Conservation (phyloP, 2,329 filamentous ascomycete genomes). For the Chaetothyriales sp. region DNA sequence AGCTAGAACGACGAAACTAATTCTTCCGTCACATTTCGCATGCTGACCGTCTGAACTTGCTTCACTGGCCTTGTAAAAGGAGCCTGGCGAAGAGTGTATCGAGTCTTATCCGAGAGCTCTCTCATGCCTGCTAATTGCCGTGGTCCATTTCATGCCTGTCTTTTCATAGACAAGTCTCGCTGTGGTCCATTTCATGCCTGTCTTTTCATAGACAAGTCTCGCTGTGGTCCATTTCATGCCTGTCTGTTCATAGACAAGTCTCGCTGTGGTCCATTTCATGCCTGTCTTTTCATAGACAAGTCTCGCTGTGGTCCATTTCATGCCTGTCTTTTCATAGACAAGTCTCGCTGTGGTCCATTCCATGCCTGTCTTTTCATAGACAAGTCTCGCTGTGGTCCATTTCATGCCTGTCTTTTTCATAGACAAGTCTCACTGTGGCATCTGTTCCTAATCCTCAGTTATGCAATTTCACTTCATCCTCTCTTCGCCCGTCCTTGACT, state of each 20-base stretch:
- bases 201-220: no score
- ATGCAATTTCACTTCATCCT: not conserved
- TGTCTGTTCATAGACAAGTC: no score
- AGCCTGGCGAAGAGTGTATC: not conserved
- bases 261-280: no score
- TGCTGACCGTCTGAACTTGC: not conserved
- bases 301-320: no score
- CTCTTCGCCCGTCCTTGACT: not conserved
- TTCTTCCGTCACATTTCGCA: not conserved
- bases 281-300: no score
- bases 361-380: no score
- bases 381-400: not conserved
- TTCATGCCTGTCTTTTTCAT: no score
- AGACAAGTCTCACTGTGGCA: not conserved
- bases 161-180: no score
- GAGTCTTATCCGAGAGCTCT: constrained; percentile 2
- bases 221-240: no score
- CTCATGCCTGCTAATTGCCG: constrained; percentile 3
- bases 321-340: no score
- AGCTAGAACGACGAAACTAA: not conserved
- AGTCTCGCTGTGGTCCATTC: no score
- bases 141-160: not conserved
- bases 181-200: no score
- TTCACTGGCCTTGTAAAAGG: not conserved
- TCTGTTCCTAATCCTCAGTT: not conserved